These are phyloP conservation scores for Kingdonia uniflora DNA, from an alignment of 164 flowering plant species.

Conservation along the genomic window DNA sequence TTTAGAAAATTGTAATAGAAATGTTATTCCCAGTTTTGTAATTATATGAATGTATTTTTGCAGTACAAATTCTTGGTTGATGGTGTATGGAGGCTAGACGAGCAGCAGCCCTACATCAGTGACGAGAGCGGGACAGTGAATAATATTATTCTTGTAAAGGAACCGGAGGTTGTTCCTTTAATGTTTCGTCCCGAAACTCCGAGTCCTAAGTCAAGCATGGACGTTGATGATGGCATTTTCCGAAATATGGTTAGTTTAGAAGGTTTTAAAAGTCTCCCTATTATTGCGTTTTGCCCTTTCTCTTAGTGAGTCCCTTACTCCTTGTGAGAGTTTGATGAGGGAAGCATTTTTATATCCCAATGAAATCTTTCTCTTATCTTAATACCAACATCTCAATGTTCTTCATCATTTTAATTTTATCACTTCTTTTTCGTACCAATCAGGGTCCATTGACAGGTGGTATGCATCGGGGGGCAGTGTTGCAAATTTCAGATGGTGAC, in stretches of 20 bases:
- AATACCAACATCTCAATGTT: no score
- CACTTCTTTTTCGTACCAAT: conserved; percentile 5
- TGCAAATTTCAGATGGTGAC: conserved; percentile 18
- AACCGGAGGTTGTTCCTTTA: conserved; percentile 16
- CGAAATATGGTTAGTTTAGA: conserved; percentile 13
- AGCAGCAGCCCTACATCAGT: conserved; percentile 15
- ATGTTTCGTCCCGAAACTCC: conserved; percentile 8
- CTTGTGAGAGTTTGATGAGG: no score
- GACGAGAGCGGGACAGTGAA: conserved; percentile 28
- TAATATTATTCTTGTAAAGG: conserved; percentile 23
- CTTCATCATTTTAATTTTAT: not conserved
- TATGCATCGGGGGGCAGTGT: conserved; percentile 11
- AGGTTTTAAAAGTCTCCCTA: no score
- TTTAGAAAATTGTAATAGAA: no score
- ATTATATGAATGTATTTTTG: conserved; percentile 3
- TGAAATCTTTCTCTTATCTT: no score
- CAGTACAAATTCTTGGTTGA: conserved; percentile 48
- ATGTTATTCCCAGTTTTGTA: no score
- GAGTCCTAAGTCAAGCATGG: conserved; percentile 15
- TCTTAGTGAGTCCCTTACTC: no score
- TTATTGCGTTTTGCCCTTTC: no score
- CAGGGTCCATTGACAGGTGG: conserved; percentile 24
- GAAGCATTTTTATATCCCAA: no score
- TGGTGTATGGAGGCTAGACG: conserved; percentile 35
- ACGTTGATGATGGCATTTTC: conserved; percentile 13